These are phyloP conservation scores for Linnemannia exigua DNA, from an alignment of 192 early-diverging fungal genomes.

Conservation along the genomic window DNA sequence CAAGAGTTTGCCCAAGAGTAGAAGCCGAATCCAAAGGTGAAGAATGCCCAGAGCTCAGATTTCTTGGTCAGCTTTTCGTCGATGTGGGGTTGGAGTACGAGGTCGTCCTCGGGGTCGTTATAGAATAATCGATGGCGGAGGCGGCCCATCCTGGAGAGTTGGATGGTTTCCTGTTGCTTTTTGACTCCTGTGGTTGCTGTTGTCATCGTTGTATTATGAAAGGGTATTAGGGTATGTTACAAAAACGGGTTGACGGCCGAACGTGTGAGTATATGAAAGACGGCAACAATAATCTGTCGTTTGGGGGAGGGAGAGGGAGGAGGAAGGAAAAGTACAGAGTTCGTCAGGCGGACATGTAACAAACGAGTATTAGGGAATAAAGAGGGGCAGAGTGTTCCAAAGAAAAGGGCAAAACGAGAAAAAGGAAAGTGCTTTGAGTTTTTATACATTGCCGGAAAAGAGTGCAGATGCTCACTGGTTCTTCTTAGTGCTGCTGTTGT, in stretches of 20 bases:
- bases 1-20: slow-evolving; percentile 46
- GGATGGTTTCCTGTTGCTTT: background rate
- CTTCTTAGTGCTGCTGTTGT: background rate
- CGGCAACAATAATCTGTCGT: background rate
- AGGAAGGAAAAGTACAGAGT: background rate
- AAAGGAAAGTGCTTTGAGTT: background rate
- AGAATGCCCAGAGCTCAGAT: slow-evolving; percentile 51
- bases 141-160: slow-evolving; percentile 2
- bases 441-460: background rate
- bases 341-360: background rate
- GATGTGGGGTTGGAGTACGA: slow-evolving; percentile 26
- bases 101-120: slow-evolving; percentile 23
- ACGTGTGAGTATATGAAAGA: background rate
- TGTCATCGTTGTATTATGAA: background rate
- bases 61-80: slow-evolving; percentile 29
- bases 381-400: background rate
- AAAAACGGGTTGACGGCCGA: too few relatives aligned
- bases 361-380: background rate
- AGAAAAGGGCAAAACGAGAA: background rate
- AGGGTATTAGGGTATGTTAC: background rate
- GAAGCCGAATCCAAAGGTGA: slow-evolving; percentile 45
- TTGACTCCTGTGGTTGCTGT: background rate
- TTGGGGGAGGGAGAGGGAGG: background rate
- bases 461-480: background rate
- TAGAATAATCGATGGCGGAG: slow-evolving; percentile 29